phyloP scores from a whole-genome alignment of 2,329 filamentous ascomycete species.

The Tolypocladium guangdongense region DNA sequence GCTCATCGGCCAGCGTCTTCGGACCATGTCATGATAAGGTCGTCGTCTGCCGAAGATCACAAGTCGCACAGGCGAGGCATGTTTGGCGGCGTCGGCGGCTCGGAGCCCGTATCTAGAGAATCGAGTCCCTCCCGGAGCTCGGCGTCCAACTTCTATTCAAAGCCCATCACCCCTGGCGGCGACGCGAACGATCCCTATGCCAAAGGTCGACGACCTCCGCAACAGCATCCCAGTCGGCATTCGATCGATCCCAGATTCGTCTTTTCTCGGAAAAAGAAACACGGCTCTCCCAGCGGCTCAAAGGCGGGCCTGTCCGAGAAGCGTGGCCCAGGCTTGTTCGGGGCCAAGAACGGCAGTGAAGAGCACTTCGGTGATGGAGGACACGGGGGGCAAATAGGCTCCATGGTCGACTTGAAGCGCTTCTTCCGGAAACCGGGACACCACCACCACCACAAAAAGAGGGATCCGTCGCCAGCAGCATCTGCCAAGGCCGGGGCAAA shows the following conservation, averaged over 20 bases:
- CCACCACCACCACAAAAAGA: constrained; percentile 56
- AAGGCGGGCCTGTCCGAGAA: constrained; percentile 44
- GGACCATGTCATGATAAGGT: constrained; percentile 29
- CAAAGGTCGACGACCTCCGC: constrained; percentile 66
- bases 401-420: constrained; percentile 91
- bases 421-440: constrained; percentile 78
- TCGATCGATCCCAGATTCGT: constrained; percentile 72
- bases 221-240: constrained; percentile 48
- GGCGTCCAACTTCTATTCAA: constrained; percentile 54
- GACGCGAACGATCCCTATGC: constrained; percentile 80
- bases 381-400: constrained; percentile 44
- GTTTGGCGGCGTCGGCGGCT: constrained; percentile 41
- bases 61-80: constrained; percentile 41
- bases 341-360: constrained; percentile 25
- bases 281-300: constrained; percentile 43
- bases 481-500: constrained; percentile 39
- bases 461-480: constrained; percentile 51
- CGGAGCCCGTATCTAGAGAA: constrained; percentile 48
- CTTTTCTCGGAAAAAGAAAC: constrained; percentile 66
- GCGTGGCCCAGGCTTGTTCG: constrained; percentile 32
- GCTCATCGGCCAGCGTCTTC: constrained; percentile 32
- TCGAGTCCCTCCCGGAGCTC: constrained; percentile 53
- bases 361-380: constrained; percentile 17
- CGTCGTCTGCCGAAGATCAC: constrained; percentile 27
- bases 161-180: constrained; percentile 68